Evolutionary conservation across 2,329 filamentous ascomycete genomes (phyloP), one percentile per base, ranked within the genome.

Genomic region (Fusarium oxysporum): DNA sequence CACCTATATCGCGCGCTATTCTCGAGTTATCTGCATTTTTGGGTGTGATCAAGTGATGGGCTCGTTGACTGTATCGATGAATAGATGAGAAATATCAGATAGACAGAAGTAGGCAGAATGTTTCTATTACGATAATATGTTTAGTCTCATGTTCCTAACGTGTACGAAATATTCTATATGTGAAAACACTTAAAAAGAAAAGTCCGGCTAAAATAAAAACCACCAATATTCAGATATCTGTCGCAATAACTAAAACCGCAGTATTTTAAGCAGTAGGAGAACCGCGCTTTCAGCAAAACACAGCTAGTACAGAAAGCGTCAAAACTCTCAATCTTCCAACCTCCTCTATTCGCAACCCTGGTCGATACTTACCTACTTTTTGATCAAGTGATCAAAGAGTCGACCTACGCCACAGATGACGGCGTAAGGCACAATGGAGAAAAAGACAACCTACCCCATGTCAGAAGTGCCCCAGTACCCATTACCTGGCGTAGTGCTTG

Each of bases 291-390:
- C 14, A 8, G 13, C 13, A 47, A 47, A 13, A 10, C 10, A 28
- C 3, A 14, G 14, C 16, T 10, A 16, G 8, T 8, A 10, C 12
- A 3, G 4, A 30, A 21, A 8, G 2, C 0, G 21, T 8, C 3
- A 47, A 3, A 10, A 21, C 44, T 30, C 8, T 19, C 0, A 21
- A 9, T 19, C 8, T 5, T 43, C 4, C 0, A 14, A 17, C 6
- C 6, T 43, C 40, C 14, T 8, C 14, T 5, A 6, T 43, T 23
- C 14, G 2, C 14, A 4, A 17, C 9, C n/a, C 14, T 6, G n/a
- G 12, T 17, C 0, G 7, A 23, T 17, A 11, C 1, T 16, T 4
- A 23, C 40, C 14, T 43, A 23, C 2, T 23, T 43, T 14, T 23
- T 43, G 6, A 14, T 16, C 9, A 23, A 5, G n/a, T 23, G 6